Conservation (phyloP, 1,139 yeast genomes). For the Schwanniomyces etchellsii region DNA sequence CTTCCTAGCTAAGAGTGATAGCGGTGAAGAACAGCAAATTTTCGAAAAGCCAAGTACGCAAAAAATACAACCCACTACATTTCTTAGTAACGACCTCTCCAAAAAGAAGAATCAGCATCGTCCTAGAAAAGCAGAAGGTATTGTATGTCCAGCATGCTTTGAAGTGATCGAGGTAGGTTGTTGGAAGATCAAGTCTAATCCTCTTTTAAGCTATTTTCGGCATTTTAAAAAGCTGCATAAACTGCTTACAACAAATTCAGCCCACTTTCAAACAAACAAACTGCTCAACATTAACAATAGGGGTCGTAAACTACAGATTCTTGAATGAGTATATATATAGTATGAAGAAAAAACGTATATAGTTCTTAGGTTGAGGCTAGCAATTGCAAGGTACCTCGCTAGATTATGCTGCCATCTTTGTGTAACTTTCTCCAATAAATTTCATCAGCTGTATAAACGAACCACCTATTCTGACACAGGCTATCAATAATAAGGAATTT, state of each 20-base stretch:
- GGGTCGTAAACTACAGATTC: conserved; percentile 5
- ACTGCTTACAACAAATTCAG: conserved; percentile 3
- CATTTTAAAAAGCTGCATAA: conserved; percentile 10
- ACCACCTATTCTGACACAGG: too few relatives aligned
- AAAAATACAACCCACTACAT: not conserved
- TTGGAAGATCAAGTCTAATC: conserved; percentile 11
- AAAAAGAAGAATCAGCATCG: conserved; percentile 4
- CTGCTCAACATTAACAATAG: conserved; percentile 3
- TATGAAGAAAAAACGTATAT: not conserved
- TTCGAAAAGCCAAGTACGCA: conserved; percentile 2
- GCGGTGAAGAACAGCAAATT: conserved; percentile 2
- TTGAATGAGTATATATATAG: conserved; percentile 2
- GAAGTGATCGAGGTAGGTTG: conserved; percentile 10
- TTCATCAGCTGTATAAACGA: too few relatives aligned
- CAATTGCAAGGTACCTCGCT: too few relatives aligned
- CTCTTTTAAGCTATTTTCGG: conserved; percentile 11
- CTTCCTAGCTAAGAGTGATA: conserved; percentile 4
- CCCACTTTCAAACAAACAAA: conserved; percentile 4
- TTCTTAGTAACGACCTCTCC: conserved; percentile 1
- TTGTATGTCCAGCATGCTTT: conserved; percentile 11
- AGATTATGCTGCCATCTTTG: too few relatives aligned
- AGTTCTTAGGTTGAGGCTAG: not conserved
- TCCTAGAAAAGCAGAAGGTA: conserved; percentile 8
- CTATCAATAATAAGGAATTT: too few relatives aligned
- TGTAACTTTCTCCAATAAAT: not conserved